phyloP scores from a whole-genome alignment of 805 yeast species.

The Clavispora asparagi region DNA sequence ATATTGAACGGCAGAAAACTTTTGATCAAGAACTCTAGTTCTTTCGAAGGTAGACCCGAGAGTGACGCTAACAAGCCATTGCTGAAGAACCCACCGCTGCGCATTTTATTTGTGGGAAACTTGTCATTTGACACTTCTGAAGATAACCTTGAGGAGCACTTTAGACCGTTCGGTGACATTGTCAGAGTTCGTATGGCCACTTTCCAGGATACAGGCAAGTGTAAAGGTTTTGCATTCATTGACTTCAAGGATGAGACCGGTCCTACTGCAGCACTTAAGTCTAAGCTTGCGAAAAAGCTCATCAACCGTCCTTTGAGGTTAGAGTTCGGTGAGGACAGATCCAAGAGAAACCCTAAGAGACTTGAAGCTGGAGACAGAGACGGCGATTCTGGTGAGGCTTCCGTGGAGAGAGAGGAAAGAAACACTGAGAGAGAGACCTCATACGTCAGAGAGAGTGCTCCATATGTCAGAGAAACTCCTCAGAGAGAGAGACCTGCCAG shows the following conservation, averaged over 20 bases:
- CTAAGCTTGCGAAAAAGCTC: slow-evolving; percentile 58
- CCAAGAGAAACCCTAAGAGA: slow-evolving; percentile 58
- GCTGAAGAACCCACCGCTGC: slow-evolving; percentile 79
- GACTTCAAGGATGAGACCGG: slow-evolving; percentile 80
- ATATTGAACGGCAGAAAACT: slow-evolving; percentile 79
- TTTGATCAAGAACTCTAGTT: slow-evolving; percentile 73
- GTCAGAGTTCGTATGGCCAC: slow-evolving; percentile 89
- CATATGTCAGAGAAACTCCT: background rate
- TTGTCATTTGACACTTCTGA: slow-evolving; percentile 87
- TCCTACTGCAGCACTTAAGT: slow-evolving; percentile 77
- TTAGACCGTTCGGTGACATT: slow-evolving; percentile 89
- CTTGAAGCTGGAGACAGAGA: slow-evolving; percentile 19
- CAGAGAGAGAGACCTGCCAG: slow-evolving; percentile 5
- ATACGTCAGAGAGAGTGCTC: background rate
- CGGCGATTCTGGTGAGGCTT: slow-evolving; percentile 11
- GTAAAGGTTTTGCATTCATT: slow-evolving; percentile 93
- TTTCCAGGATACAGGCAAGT: slow-evolving; percentile 93
- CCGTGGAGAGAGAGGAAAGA: slow-evolving; percentile 5
- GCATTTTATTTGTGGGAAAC: slow-evolving; percentile 89
- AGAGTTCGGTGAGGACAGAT: slow-evolving; percentile 94
- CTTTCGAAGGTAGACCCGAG: slow-evolving; percentile 83
- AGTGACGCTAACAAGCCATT: slow-evolving; percentile 39
- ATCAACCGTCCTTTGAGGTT: slow-evolving; percentile 74
- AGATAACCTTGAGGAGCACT: slow-evolving; percentile 71
- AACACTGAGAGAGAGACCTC: slow-evolving; percentile 5